phyloP scores from a whole-genome alignment of 2,329 filamentous ascomycete genomes.

The Fusarium nematophilum region DNA sequence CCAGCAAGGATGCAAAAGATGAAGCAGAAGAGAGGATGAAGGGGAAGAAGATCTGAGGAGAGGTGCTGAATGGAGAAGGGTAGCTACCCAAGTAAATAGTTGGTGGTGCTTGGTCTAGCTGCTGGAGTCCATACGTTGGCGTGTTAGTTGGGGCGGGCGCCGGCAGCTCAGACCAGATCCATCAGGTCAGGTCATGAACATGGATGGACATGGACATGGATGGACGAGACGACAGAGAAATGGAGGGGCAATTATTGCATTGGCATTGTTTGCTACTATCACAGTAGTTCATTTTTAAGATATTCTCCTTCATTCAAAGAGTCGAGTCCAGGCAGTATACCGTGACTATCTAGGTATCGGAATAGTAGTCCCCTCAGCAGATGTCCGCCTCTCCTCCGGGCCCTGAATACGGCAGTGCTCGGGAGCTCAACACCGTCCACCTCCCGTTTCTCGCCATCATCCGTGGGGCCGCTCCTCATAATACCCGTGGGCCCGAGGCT shows the following conservation, averaged over 20 bases:
- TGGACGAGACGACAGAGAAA: conserved; percentile 10
- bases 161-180: conserved; percentile 28
- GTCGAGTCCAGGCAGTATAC: not conserved
- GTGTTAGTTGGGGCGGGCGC: conserved; percentile 29
- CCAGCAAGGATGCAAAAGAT: not conserved
- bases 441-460: conserved; percentile 28
- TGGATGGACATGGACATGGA: conserved; percentile 30
- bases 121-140: conserved; percentile 3
- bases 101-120: conserved; percentile 16
- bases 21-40: conserved; percentile 15
- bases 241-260: not conserved
- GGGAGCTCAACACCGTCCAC: conserved; percentile 7
- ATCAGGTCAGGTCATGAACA: conserved; percentile 38
- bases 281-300: too few relatives aligned
- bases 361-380: too few relatives aligned
- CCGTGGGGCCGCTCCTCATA: conserved; percentile 5
- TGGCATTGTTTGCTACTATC: too few relatives aligned
- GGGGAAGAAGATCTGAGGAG: conserved; percentile 15
- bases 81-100: conserved; percentile 28
- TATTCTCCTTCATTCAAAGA: too few relatives aligned
- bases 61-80: conserved; percentile 19
- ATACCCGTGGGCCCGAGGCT: conserved; percentile 9
- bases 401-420: conserved; percentile 23
- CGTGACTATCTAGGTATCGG: not conserved
- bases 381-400: too few relatives aligned